Base-by-base conservation (phyloP, 805 yeast genomes). In the Sungouiozyma ichnusensis region DNA sequence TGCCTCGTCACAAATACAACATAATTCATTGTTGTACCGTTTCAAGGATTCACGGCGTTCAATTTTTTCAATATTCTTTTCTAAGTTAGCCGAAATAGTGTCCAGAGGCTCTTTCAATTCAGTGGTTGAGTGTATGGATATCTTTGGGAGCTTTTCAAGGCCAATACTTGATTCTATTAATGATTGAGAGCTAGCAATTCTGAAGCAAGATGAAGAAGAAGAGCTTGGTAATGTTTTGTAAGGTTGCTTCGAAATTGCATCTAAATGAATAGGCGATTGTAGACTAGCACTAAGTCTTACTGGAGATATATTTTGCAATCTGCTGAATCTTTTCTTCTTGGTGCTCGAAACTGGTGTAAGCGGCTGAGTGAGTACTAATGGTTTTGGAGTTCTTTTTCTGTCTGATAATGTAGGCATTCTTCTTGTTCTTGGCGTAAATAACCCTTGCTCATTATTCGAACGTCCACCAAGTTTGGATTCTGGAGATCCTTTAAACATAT, bases 1-100 rank as follows among this genome's bases (percentile, higher is more conserved):
- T 3, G 64, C 56, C 44, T 73, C 77, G 13, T 63, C 62, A 51
- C 79, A 74, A 33, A 72, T 59, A 13, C 67, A 62, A 48, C 78
- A 73, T 3, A 27, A 39, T 29, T 55, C 59, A 17, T 24, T 11
- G 29, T 24, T 24, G 29, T 24, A 24, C 6, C 29, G 29, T 24
- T 11, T 24, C 11, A 24, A 11, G 9, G 29, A 24, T 11, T 24
- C 29, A 11, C 11, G 29, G 11, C 29, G 29, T 11, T 11, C 29
- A 24, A 24, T 24, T 24, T 31, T 38, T 16, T 20, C 32, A 2
- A 35, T 11, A n/a, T 31, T 42, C 18, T 36, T 50, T 35, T 36
- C 29, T 6, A 24, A 11, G 11, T 11, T 24, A 7, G 29, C 11
- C 6, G 29, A 24, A 7, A 11, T 24, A 11, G 29, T 6, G 29